These are phyloP conservation scores for Arabidopsis hybrid DNA, from an alignment of 441 rosid species.

Conservation along the genomic window DNA sequence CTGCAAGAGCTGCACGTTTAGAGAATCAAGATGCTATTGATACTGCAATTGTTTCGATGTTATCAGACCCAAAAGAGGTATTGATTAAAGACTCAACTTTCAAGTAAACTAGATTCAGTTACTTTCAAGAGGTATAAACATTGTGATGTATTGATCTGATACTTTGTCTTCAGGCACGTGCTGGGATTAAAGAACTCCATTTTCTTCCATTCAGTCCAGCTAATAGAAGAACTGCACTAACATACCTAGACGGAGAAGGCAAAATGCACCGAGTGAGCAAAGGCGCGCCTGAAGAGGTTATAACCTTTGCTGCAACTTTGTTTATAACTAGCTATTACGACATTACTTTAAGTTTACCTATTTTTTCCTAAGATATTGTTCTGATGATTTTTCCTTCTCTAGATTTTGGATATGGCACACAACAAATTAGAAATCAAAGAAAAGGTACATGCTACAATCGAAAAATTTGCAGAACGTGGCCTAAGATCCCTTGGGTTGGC, in stretches of 20 bases:
- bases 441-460: slow-evolving; percentile 52
- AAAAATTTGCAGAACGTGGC: slow-evolving; percentile 58
- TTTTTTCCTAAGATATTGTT: slow-evolving; percentile 5
- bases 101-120: background rate
- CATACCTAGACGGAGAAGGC: slow-evolving; percentile 51
- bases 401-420: slow-evolving; percentile 63
- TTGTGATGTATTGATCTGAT: slow-evolving; percentile 28
- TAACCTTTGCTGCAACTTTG: background rate
- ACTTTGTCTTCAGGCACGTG: slow-evolving; percentile 45
- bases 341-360: background rate
- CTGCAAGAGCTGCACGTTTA: slow-evolving; percentile 63
- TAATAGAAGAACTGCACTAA: slow-evolving; percentile 61
- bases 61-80: slow-evolving; percentile 57
- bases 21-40: slow-evolving; percentile 67
- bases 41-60: slow-evolving; percentile 56
- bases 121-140: background rate
- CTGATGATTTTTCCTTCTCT: background rate
- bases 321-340: background rate
- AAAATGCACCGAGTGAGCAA: slow-evolving; percentile 52
- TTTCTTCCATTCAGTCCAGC: slow-evolving; percentile 55
- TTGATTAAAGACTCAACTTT: background rate
- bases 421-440: slow-evolving; percentile 50
- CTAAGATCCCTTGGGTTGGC: slow-evolving; percentile 63
- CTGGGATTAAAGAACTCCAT: slow-evolving; percentile 49
- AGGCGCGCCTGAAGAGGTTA: slow-evolving; percentile 48